Base-by-base conservation (phyloP, 2,329 filamentous ascomycete genomes). In the Chaetomium strumarium region DNA sequence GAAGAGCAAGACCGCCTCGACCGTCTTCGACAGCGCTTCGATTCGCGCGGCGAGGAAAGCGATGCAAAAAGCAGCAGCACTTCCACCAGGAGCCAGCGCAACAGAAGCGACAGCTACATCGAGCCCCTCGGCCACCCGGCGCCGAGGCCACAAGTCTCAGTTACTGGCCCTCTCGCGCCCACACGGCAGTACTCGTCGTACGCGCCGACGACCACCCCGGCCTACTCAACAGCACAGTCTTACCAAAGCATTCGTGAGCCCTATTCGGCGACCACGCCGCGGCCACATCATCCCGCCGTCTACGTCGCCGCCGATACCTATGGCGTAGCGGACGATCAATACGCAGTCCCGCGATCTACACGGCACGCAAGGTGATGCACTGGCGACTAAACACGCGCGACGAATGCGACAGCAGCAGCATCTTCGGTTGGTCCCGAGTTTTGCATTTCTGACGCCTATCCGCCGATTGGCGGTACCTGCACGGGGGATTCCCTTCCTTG, bases 21-120 rank as follows among this genome's bases (percentile, higher is more conserved):
- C 36, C 61, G 59, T 11, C 62, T 68, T 39, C 62, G 63, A 45
- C 60, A 61, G 50, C 65, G 67, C 44, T 68, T 69, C 57, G 58
- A 61, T 42, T 34, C 52, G 24, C 60, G 60, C 48, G 58, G 43
- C 46, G 63, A 64, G 5, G 62, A 60, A 30, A 62, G 62, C 56
- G 63, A 62, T 56, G 64, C 62, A 11, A 59, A 62, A 38, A 62
- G 58, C 56, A 60, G 55, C 55, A 58, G 52, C 55, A 52, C 52
- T 13, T 60, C 61, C 9, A 46, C 50, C 52, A 62, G 56, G 46
- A 55, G 55, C n/a, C 50, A 51, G 11, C 58, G 61, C 40, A 40
- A 33, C n/a, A 60, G 60, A 11, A 61, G 62, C 44, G 57, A 59
- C 43, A 65, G 60, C 59, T 66, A 67, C 53, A 59, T 66, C 20